A percentile compares a stretch with the other conserved stretches of the same genome.
phyloP scores from a whole-genome alignment of 2,329 filamentous ascomycete species.

The Ophiostoma fasciatum region DNA sequence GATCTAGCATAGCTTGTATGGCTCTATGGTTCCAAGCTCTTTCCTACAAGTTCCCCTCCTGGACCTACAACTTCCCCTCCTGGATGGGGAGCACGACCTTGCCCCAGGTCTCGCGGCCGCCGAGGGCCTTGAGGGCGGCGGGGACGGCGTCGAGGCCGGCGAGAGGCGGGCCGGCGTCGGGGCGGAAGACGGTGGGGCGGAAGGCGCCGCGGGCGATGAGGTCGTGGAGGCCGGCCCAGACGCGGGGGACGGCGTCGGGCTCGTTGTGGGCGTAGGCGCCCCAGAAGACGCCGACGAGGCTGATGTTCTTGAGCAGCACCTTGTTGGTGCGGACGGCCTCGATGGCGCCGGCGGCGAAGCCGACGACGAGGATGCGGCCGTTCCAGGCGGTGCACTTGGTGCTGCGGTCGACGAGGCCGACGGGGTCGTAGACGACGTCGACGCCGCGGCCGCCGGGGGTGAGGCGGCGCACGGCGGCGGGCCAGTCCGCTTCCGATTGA shows the following conservation, averaged over 20 bases:
- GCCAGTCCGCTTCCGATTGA: slow-evolving; percentile 45
- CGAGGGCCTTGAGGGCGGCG: slow-evolving; percentile 33
- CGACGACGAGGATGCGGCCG: slow-evolving; percentile 72
- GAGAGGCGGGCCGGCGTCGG: slow-evolving; percentile 50
- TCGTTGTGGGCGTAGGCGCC: slow-evolving; percentile 67
- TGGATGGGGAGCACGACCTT: slow-evolving; percentile 84
- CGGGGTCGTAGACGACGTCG: slow-evolving; percentile 90
- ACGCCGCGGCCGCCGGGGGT: slow-evolving; percentile 60
- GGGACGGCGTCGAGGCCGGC: slow-evolving; percentile 44
- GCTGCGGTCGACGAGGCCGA: slow-evolving; percentile 73
- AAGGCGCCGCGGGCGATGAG: slow-evolving; percentile 69
- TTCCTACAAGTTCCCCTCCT: too few relatives aligned
- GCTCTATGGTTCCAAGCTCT: too few relatives aligned
- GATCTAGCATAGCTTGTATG: too few relatives aligned
- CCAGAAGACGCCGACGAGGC: slow-evolving; percentile 82
- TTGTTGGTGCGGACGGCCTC: slow-evolving; percentile 90
- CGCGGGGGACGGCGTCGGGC: slow-evolving; percentile 49
- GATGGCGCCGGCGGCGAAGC: slow-evolving; percentile 74
- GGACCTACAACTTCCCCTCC: slow-evolving; percentile 35
- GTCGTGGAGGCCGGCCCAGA: slow-evolving; percentile 73
- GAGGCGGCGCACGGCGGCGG: slow-evolving; percentile 58
- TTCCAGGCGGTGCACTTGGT: slow-evolving; percentile 94
- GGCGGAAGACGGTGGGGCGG: slow-evolving; percentile 66
- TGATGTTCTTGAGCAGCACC: slow-evolving; percentile 86
- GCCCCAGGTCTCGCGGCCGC: slow-evolving; percentile 76